These are phyloP conservation scores for Geotrichum klebahnii DNA, from an alignment of 1,139 yeast species.

Conservation along the genomic window DNA sequence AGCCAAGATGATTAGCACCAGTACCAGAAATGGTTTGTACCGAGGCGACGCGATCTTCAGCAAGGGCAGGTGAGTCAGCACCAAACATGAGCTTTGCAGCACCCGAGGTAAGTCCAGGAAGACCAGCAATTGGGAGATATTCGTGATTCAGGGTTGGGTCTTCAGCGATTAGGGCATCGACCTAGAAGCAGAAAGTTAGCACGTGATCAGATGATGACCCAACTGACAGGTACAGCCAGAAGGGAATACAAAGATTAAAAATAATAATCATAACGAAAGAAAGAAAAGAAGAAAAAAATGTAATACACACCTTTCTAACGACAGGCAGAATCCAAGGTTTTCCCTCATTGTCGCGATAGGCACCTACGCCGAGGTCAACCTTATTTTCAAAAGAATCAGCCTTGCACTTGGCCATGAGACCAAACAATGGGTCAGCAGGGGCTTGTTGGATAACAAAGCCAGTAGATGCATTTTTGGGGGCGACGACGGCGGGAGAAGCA, in stretches of 20 bases:
- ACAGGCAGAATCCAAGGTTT: slow-evolving; percentile 87
- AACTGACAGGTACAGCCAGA: too few relatives aligned
- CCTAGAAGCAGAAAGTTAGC: slow-evolving; percentile 8
- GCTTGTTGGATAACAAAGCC: slow-evolving; percentile 31
- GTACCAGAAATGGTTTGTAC: slow-evolving; percentile 92
- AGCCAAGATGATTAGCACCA: slow-evolving; percentile 90
- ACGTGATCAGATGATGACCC: too few relatives aligned
- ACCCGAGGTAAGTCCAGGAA: slow-evolving; percentile 59
- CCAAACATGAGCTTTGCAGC: slow-evolving; percentile 84
- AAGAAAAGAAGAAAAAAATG: background rate
- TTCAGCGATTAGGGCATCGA: slow-evolving; percentile 51
- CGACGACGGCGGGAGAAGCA: background rate
- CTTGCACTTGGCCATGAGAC: slow-evolving; percentile 67
- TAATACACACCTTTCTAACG: slow-evolving; percentile 49
- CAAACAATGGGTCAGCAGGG: slow-evolving; percentile 54
- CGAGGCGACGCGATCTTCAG: slow-evolving; percentile 56
- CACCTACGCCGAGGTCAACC: slow-evolving; percentile 87
- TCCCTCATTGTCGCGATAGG: slow-evolving; percentile 80
- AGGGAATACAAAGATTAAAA: slow-evolving; percentile 47
- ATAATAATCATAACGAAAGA: slow-evolving; percentile 1
- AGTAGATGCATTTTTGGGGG: background rate
- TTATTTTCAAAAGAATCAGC: slow-evolving; percentile 54
- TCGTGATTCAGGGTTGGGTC: slow-evolving; percentile 81
- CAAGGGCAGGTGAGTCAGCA: slow-evolving; percentile 52
- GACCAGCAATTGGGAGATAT: slow-evolving; percentile 80